phyloP scores from a whole-genome alignment of 2,329 filamentous ascomycete genomes.

The Acrocalymma vagum region DNA sequence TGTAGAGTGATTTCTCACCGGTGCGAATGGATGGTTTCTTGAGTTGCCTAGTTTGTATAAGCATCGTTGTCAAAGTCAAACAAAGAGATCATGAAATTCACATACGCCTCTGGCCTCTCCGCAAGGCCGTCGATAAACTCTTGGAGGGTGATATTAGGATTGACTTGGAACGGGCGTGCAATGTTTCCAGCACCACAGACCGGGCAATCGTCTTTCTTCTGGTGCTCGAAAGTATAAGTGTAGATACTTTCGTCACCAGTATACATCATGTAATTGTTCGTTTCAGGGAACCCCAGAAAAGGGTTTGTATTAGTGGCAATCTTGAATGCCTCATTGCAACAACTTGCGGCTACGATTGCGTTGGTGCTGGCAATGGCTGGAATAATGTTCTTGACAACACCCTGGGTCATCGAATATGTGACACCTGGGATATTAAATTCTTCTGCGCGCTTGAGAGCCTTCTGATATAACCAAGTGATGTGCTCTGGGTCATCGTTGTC shows the following conservation, averaged over 20 bases:
- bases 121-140: conserved; percentile 88
- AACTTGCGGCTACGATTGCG: conserved; percentile 92
- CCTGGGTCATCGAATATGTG: conserved; percentile 94
- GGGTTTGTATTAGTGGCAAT: conserved; percentile 86
- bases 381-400: conserved; percentile 99
- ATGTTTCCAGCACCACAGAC: conserved; percentile 79
- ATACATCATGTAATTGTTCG: conserved; percentile 95
- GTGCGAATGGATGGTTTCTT: conserved; percentile 90
- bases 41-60: conserved; percentile 66
- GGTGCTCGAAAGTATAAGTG: conserved; percentile 95
- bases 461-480: conserved; percentile 94
- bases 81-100: conserved; percentile 5
- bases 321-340: conserved; percentile 97
- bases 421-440: conserved; percentile 93
- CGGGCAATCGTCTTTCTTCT: conserved; percentile 93
- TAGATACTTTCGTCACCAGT: conserved; percentile 95
- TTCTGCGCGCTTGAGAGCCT: conserved; percentile 79
- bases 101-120: conserved; percentile 77
- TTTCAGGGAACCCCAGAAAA: conserved; percentile 77
- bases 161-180: conserved; percentile 76
- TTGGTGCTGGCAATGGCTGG: conserved; percentile 98
- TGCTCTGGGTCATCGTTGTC: conserved; percentile 98
- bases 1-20: conserved; percentile 86
- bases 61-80: not conserved
- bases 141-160: conserved; percentile 75